Evolutionary conservation across 192 early-diverging fungal genomes (phyloP).

Genomic region (Glomus cerebriforme): DNA sequence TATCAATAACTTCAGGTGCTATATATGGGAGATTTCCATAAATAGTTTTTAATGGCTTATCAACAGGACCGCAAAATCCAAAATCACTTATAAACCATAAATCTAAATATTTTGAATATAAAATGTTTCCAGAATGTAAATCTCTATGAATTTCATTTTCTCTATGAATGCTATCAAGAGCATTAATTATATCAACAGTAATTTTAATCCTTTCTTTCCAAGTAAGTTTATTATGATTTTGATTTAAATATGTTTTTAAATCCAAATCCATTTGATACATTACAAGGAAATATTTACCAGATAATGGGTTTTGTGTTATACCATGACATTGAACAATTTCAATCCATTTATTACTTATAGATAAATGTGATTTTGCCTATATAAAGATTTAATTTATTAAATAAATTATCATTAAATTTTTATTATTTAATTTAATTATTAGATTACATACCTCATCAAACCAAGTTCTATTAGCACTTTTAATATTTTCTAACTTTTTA

Average conservation of each 20-base stretch:
- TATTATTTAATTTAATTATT: not conserved
- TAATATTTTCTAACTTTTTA: not conserved
- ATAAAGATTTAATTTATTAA: not conserved
- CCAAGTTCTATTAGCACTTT: not conserved
- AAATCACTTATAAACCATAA: not conserved
- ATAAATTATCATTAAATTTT: not conserved
- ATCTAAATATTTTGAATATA: not conserved
- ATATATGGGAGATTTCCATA: not conserved
- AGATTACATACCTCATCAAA: not conserved
- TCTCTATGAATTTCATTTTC: not conserved
- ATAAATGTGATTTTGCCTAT: not conserved
- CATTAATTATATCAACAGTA: not conserved
- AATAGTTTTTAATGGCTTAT: not conserved
- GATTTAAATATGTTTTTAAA: not conserved
- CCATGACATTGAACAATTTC: not conserved
- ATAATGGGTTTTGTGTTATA: not conserved
- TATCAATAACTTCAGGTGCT: not conserved
- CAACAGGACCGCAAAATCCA: not conserved
- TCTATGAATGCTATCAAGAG: not conserved
- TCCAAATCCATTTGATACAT: not conserved
- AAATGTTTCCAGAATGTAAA: not conserved
- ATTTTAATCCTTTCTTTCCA: not conserved
- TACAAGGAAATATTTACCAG: not conserved
- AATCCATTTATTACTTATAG: not conserved
- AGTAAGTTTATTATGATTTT: not conserved